phyloP scores from a whole-genome alignment of 176 grass and related monocot species.

The Puccinellia tenuiflora region DNA sequence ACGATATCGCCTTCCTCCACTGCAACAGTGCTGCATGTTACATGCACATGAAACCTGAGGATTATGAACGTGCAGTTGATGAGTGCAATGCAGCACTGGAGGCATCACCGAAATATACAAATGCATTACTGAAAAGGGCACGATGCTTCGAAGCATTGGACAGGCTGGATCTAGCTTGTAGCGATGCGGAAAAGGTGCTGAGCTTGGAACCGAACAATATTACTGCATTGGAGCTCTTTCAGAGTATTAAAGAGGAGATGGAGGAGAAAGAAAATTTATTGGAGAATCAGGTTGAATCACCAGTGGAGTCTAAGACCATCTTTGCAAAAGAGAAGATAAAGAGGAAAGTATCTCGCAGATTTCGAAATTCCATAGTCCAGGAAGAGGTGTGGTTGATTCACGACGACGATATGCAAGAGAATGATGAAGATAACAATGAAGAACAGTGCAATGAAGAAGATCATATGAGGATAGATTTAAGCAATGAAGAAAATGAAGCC shows the following conservation, averaged over 20 bases:
- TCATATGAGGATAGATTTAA: background rate
- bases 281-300: slow-evolving; percentile 27
- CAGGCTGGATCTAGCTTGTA: slow-evolving; percentile 51
- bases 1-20: slow-evolving; percentile 52
- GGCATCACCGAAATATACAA: slow-evolving; percentile 44
- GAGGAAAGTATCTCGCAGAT: slow-evolving; percentile 51
- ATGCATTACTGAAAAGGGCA: slow-evolving; percentile 66
- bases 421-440: background rate
- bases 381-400: slow-evolving; percentile 48
- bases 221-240: slow-evolving; percentile 46
- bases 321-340: slow-evolving; percentile 46
- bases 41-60: slow-evolving; percentile 67
- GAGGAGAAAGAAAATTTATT: slow-evolving; percentile 35
- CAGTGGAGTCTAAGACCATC: background rate
- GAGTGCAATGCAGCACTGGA: slow-evolving; percentile 60
- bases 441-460: background rate
- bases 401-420: slow-evolving; percentile 5
- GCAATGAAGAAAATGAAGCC: background rate
- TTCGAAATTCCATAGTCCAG: slow-evolving; percentile 43
- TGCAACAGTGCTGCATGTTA: slow-evolving; percentile 64
- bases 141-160: slow-evolving; percentile 69
- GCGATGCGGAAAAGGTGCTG: slow-evolving; percentile 44
- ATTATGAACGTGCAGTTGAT: slow-evolving; percentile 47
- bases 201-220: slow-evolving; percentile 61
- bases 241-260: slow-evolving; percentile 51